Evolutionary conservation across 306 rosid genomes (phyloP).

Genomic region (Arachis stenosperma): DNA sequence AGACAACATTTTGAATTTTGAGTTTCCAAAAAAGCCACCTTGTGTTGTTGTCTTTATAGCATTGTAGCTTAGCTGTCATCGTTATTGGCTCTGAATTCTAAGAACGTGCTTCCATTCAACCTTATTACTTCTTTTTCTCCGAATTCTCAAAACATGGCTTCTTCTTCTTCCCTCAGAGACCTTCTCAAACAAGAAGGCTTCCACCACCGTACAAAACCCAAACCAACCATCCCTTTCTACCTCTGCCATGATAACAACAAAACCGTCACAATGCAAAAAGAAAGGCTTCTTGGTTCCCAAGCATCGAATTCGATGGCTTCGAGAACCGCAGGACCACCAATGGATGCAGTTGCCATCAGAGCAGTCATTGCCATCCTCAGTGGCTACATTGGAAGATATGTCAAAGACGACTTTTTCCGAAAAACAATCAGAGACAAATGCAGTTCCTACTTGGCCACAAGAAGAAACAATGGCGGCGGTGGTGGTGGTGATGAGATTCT

Average conservation of each 20-base stretch:
- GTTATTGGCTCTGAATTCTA: constrained; percentile 38
- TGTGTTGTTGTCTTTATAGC: neutral
- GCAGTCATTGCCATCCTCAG: constrained; percentile 71
- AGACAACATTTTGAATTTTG: no score
- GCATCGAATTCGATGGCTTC: constrained; percentile 45
- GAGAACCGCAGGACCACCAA: constrained; percentile 49
- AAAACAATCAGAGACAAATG: constrained; percentile 56
- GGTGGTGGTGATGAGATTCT: constrained; percentile 33
- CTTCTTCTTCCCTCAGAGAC: constrained; percentile 51
- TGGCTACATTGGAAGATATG: constrained; percentile 65
- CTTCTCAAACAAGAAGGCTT: constrained; percentile 69
- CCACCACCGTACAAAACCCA: constrained; percentile 32
- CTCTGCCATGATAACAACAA: constrained; percentile 50
- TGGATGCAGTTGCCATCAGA: constrained; percentile 65
- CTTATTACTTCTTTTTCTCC: constrained; percentile 34
- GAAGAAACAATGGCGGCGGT: constrained; percentile 15
- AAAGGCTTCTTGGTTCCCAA: constrained; percentile 45
- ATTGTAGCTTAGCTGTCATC: constrained; percentile 29
- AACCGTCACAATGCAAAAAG: constrained; percentile 31
- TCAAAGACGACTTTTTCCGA: constrained; percentile 58
- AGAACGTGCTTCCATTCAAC: constrained; percentile 48
- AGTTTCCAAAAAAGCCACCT: neutral
- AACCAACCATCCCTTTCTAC: constrained; percentile 44
- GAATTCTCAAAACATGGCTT: constrained; percentile 43
- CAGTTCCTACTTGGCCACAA: constrained; percentile 52